Evolutionary conservation across 1,284 basidiomycete genomes (phyloP), one percentile per base, ranked within the genome.

Genomic region (Mrakiaceae sp.): DNA sequence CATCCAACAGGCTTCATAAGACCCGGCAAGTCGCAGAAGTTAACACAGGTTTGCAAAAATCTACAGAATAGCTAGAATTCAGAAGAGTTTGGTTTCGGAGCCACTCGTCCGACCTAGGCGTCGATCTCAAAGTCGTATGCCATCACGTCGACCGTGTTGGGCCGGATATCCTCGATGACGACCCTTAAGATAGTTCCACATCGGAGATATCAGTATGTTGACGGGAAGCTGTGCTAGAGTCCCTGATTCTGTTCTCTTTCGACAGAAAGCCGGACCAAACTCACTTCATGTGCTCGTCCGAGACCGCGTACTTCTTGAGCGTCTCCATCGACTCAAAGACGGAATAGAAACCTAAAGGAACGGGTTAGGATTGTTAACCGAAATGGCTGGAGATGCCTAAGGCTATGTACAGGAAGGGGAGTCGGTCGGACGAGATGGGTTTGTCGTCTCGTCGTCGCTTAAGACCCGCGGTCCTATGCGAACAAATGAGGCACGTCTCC

Each of bases 101-200:
- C 27, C 27, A 27, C 27, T 27, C 27, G 27, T 27, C 27, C 27
- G 27, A 53, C 39, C 54, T 56, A 56, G 14, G 27, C n/a, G 16
- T 44, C 54, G 16, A 76, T 67, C 70, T 76, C 76, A 61, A 75
- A 76, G 68, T 77, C 76, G 70, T 77, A 77, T n/a, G 76, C 76
- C 59, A 77, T 46, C 59, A 74, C 67, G 56, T 75, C 76, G 73
- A 58, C 42, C 39, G 9, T 11, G 66, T 74, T 71, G 0, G 74
- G 74, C 68, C 64, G 67, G 57, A 77, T 71, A 46, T 76, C 69
- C 60, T 75, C 66, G 27, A 53, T 69, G 54, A 77, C 75, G 39
- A 72, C 69, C 40, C 64, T 64, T 44, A 2, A 11, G 4, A 16
- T n/a, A 8, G 16, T 11, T n/a, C 5, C 16, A n/a, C 4, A 59